phyloP scores from a whole-genome alignment of 306 rosid species.

The Vicia sativa region DNA sequence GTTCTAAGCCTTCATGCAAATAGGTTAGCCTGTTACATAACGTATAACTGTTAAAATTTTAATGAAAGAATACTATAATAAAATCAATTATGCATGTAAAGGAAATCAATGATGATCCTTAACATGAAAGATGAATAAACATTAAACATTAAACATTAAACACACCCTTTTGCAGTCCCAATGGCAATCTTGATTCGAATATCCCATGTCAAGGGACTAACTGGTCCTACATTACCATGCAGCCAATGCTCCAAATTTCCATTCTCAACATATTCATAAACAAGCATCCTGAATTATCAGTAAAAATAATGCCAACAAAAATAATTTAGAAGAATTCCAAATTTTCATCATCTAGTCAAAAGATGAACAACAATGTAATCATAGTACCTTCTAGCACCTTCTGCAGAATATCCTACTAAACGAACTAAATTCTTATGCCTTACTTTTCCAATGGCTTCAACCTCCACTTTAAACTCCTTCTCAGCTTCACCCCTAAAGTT shows the following conservation, averaged over 20 bases:
- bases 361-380: slow-evolving; percentile 24
- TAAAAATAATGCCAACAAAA: no score
- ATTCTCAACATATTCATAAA: slow-evolving; percentile 87
- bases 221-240: slow-evolving; percentile 91
- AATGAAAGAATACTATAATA: neutral
- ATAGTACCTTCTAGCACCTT: slow-evolving; percentile 81
- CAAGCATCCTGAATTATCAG: slow-evolving; percentile 75
- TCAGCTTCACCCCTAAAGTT: slow-evolving; percentile 88
- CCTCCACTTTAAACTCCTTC: slow-evolving; percentile 96
- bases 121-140: slow-evolving; percentile 25
- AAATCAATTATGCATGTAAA: neutral
- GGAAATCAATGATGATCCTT: neutral
- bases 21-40: slow-evolving; percentile 73
- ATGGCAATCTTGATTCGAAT: slow-evolving; percentile 82
- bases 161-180: slow-evolving; percentile 93
- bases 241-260: slow-evolving; percentile 99
- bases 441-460: slow-evolving; percentile 98
- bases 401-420: slow-evolving; percentile 89
- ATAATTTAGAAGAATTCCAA: neutral
- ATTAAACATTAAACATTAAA: slow-evolving; percentile 32
- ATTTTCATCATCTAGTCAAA: slow-evolving; percentile 6
- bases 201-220: slow-evolving; percentile 94
- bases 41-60: slow-evolving; percentile 20
- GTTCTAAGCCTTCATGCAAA: slow-evolving; percentile 96
- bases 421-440: slow-evolving; percentile 96